A percentile compares a stretch with the other conserved stretches of the same genome.
phyloP scores from a whole-genome alignment of 73 alveolate species.

The Tetrahymena thermophila region DNA sequence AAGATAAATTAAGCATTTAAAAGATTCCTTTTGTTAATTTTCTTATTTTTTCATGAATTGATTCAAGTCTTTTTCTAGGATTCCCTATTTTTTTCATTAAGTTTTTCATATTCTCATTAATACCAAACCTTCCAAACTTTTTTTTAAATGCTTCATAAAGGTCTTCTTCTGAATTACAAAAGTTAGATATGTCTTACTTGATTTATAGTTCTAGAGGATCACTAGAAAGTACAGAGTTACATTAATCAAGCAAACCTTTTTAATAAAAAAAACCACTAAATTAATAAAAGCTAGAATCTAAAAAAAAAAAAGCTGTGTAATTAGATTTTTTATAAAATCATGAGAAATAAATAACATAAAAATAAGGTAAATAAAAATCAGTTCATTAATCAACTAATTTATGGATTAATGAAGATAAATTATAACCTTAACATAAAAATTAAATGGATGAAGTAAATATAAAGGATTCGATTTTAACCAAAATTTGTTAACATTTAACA shows the following conservation, averaged over 20 bases:
- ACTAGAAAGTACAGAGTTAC: neutral
- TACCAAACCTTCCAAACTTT: neutral
- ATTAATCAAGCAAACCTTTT: neutral
- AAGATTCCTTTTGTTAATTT: neutral
- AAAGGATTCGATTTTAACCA: no score
- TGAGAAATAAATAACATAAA: neutral
- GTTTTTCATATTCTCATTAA: neutral
- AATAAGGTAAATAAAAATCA: no score
- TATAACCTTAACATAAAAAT: no score
- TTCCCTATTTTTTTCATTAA: neutral
- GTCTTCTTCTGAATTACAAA: neutral
- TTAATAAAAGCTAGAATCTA: slow-evolving; percentile 1
- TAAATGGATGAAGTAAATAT: no score
- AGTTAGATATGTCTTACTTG: neutral
- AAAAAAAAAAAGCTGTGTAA: neutral
- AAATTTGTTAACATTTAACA: no score
- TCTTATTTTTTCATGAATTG: neutral
- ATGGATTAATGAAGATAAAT: no score
- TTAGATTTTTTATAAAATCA: neutral
- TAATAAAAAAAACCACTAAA: neutral
- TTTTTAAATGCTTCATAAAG: neutral
- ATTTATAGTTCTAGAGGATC: neutral
- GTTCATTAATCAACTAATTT: no score
- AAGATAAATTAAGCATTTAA: neutral
- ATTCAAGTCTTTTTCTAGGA: neutral